These are phyloP conservation scores for Suillus bovinus DNA, from an alignment of 768 basidiomycete species.

Conservation along the genomic window DNA sequence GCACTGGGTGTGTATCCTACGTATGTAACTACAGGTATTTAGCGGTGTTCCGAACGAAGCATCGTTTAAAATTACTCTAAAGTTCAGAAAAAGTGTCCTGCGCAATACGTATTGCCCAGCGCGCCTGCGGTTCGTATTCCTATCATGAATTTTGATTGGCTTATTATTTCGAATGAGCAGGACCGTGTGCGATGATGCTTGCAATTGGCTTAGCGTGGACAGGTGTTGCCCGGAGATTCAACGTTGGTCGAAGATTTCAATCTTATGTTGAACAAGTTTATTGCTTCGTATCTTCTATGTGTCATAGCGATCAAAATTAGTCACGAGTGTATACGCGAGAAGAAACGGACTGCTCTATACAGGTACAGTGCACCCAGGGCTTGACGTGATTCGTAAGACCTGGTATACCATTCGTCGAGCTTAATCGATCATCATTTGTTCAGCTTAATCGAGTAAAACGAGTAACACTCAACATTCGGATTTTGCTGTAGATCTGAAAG, in stretches of 20 bases:
- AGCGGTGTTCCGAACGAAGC: not conserved
- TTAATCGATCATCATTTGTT: not conserved
- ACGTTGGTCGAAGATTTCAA: too few species aligned
- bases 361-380: conserved; percentile 70
- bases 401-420: conserved; percentile 16
- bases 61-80: not conserved
- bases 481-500: conserved; percentile 61
- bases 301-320: conserved; percentile 49
- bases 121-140: not conserved
- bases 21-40: not conserved
- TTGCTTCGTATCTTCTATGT: conserved; percentile 11
- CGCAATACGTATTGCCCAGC: not conserved
- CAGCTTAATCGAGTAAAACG: not conserved
- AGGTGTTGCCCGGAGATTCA: too few species aligned
- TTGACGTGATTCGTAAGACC: conserved; percentile 50
- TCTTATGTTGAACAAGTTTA: not conserved
- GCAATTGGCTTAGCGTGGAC: too few species aligned
- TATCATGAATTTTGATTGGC: not conserved
- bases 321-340: conserved; percentile 57
- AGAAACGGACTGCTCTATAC: conserved; percentile 50
- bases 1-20: not conserved
- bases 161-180: not conserved
- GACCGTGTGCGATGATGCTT: too few species aligned
- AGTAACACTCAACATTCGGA: conserved; percentile 54
- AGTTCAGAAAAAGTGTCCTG: not conserved